Conservation (phyloP, 2,329 filamentous ascomycete species). For the Ilyonectria robusta region DNA sequence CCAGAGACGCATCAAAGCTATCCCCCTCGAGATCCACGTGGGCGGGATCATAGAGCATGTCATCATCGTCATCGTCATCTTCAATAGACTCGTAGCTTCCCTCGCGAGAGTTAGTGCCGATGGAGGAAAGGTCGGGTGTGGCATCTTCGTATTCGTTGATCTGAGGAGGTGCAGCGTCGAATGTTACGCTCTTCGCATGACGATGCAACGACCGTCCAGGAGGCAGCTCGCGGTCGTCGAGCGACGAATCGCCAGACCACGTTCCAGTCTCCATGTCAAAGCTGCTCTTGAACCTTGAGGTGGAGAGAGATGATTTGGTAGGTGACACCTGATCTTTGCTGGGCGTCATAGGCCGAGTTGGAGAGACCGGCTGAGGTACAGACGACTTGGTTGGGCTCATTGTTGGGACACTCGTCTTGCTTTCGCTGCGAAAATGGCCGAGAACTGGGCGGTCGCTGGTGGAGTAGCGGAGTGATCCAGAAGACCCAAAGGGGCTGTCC, state of each 20-base stretch:
- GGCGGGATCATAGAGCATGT: slow-evolving; percentile 68
- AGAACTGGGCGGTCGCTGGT: slow-evolving; percentile 57
- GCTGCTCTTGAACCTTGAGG: slow-evolving; percentile 74
- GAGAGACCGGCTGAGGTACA: slow-evolving; percentile 53
- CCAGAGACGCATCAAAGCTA: slow-evolving; percentile 95
- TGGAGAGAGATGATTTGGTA: slow-evolving; percentile 89
- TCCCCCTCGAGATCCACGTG: slow-evolving; percentile 72
- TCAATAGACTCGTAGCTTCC: slow-evolving; percentile 92
- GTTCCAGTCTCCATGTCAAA: slow-evolving; percentile 79
- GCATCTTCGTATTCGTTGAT: slow-evolving; percentile 99
- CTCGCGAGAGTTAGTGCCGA: slow-evolving; percentile 90
- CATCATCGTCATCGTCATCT: slow-evolving; percentile 80
- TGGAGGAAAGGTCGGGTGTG: slow-evolving; percentile 94
- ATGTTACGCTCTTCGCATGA: slow-evolving; percentile 96
- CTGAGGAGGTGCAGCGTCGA: slow-evolving; percentile 92
- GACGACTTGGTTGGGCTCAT: slow-evolving; percentile 67
- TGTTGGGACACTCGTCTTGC: slow-evolving; percentile 70
- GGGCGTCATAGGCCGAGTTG: slow-evolving; percentile 61
- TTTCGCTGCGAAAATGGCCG: slow-evolving; percentile 66
- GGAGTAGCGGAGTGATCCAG: slow-evolving; percentile 68
- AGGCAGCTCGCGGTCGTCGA: slow-evolving; percentile 71
- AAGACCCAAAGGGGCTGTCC: slow-evolving; percentile 77
- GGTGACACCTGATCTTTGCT: slow-evolving; percentile 84
- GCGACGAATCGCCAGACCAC: slow-evolving; percentile 76
- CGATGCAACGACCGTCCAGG: slow-evolving; percentile 80